A percentile compares a stretch with the other conserved stretches of the same genome.
These are phyloP conservation scores for Phaeotremella fagi DNA, from an alignment of 768 basidiomycete species.

Conservation along the genomic window DNA sequence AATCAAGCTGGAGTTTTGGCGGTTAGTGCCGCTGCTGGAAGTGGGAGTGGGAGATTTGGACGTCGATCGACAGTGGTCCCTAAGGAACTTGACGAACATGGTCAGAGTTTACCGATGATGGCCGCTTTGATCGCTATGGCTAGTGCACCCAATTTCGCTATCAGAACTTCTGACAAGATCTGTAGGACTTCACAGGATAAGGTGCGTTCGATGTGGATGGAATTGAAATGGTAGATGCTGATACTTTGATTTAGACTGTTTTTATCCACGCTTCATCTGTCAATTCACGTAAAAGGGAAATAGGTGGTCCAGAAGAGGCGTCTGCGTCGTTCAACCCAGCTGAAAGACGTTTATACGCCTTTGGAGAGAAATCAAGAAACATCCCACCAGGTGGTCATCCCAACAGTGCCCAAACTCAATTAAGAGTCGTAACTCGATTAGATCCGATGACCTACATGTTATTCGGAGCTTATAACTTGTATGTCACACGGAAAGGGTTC, in stretches of 20 bases:
- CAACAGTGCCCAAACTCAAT: slow-evolving; percentile 58
- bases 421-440: slow-evolving; percentile 75
- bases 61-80: slow-evolving; percentile 32
- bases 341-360: slow-evolving; percentile 76
- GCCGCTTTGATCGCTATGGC: slow-evolving; percentile 80
- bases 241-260: slow-evolving; percentile 53
- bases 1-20: slow-evolving; percentile 76
- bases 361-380: slow-evolving; percentile 76
- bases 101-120: slow-evolving; percentile 58
- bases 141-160: slow-evolving; percentile 83
- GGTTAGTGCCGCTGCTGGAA: slow-evolving; percentile 72
- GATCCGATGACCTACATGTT: slow-evolving; percentile 86
- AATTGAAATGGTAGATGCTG: too few relatives aligned
- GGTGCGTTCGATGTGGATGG: slow-evolving; percentile 52
- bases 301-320: slow-evolving; percentile 41
- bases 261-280: slow-evolving; percentile 84
- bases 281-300: slow-evolving; percentile 63
- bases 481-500: slow-evolving; percentile 65
- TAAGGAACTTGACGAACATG: slow-evolving; percentile 44
- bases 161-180: slow-evolving; percentile 61
- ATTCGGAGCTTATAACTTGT: slow-evolving; percentile 78
- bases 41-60: slow-evolving; percentile 36
- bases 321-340: slow-evolving; percentile 43
- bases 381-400: slow-evolving; percentile 52
- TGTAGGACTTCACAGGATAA: slow-evolving; percentile 75